These are phyloP conservation scores for Xylariaceae sp. DNA, from an alignment of 2,329 filamentous ascomycete genomes.

Conservation along the genomic window DNA sequence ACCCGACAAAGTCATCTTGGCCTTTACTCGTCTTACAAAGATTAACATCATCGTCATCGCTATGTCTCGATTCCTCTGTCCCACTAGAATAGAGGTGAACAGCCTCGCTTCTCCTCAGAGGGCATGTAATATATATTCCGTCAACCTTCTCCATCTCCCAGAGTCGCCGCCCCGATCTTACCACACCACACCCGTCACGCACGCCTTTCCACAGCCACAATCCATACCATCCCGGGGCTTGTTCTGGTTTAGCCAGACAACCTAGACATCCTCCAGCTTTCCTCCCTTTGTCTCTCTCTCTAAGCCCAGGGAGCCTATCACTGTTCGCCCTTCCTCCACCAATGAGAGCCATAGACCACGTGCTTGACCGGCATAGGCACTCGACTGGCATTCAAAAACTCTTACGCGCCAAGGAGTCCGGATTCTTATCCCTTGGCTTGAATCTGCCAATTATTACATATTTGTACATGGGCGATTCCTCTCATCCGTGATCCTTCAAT, in stretches of 20 bases:
- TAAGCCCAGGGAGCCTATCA: background rate
- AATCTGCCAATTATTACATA: background rate
- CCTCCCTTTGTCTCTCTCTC: background rate
- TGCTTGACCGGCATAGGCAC: background rate
- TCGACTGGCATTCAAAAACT: background rate
- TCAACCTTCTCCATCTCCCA: no score
- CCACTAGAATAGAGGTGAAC: no score
- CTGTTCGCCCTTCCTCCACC: background rate
- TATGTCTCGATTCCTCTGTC: no score
- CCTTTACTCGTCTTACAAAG: background rate
- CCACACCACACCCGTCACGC: background rate
- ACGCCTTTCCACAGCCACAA: conserved; percentile 4
- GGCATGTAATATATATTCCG: no score
- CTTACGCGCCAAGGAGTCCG: background rate
- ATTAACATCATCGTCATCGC: no score
- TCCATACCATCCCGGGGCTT: background rate
- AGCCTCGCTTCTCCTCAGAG: no score
- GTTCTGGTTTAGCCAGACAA: background rate
- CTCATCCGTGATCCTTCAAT: background rate
- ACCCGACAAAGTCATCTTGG: background rate
- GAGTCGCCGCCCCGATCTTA: background rate
- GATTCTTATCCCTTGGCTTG: background rate
- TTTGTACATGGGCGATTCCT: background rate
- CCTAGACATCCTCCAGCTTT: background rate
- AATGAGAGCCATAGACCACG: background rate